Conservation (phyloP, 2,329 filamentous ascomycete species). For the Triangularia verruculosa region DNA sequence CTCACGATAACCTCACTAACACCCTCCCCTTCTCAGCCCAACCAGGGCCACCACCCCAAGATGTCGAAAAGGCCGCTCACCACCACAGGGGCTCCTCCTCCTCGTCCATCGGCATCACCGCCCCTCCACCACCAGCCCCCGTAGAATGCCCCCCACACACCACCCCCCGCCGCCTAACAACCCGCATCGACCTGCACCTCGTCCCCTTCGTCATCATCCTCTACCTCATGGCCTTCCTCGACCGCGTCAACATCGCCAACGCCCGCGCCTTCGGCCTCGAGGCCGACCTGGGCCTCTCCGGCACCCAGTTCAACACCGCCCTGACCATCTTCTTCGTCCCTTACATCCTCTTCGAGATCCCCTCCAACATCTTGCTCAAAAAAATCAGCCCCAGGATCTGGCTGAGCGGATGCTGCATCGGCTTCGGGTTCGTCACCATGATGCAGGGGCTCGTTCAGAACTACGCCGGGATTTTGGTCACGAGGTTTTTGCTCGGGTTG, state of each 20-base stretch:
- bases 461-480: conserved; percentile 73
- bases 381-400: conserved; percentile 63
- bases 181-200: conserved; percentile 68
- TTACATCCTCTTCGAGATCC: conserved; percentile 70
- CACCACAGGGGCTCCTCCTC: not conserved
- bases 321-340: conserved; percentile 81
- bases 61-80: not conserved
- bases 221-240: conserved; percentile 68
- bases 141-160: conserved; percentile 51
- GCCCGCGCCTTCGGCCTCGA: conserved; percentile 65
- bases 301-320: conserved; percentile 67
- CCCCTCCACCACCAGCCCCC: conserved; percentile 13
- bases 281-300: conserved; percentile 57
- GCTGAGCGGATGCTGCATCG: conserved; percentile 79
- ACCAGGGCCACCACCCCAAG: not conserved
- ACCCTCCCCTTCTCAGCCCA: not conserved
- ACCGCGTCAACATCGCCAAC: conserved; percentile 78
- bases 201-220: conserved; percentile 71
- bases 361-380: conserved; percentile 71
- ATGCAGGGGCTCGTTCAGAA: conserved; percentile 75
- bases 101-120: conserved; percentile 28
- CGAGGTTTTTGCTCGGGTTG: conserved; percentile 80
- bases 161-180: conserved; percentile 62
- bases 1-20: not conserved
- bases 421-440: conserved; percentile 73